These are phyloP conservation scores for Neonectria hederae DNA, from an alignment of 2,329 filamentous ascomycete genomes.

Conservation along the genomic window DNA sequence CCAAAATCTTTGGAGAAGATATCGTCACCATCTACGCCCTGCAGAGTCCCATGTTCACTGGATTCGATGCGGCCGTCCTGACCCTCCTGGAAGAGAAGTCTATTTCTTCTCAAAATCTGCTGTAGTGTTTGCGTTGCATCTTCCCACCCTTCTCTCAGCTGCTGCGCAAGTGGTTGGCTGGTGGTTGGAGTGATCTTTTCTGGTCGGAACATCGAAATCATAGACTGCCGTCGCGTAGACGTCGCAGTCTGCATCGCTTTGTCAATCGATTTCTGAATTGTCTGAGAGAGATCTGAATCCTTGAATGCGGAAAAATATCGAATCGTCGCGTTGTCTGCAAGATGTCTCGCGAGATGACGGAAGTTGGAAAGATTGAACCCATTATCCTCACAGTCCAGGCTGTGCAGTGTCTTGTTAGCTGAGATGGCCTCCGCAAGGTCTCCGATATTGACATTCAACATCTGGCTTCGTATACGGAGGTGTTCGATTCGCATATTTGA, in stretches of 20 bases:
- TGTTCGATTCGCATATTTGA: conserved; percentile 58
- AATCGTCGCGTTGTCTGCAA: conserved; percentile 55
- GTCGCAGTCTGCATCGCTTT: conserved; percentile 41
- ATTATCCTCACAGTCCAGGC: conserved; percentile 65
- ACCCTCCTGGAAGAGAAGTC: conserved; percentile 41
- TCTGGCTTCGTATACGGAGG: conserved; percentile 65
- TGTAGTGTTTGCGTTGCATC: conserved; percentile 46
- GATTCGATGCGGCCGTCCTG: conserved; percentile 37
- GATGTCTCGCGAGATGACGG: conserved; percentile 56
- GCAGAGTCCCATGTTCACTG: conserved; percentile 21
- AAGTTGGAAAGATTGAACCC: conserved; percentile 63
- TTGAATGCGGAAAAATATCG: conserved; percentile 56
- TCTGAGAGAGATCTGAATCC: conserved; percentile 47
- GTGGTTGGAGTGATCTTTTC: conserved; percentile 43
- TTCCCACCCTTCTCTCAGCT: conserved; percentile 53
- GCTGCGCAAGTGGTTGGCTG: conserved; percentile 48
- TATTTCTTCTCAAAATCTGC: conserved; percentile 50
- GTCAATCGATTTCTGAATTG: conserved; percentile 48
- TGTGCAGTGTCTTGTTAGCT: conserved; percentile 58
- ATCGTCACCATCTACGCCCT: conserved; percentile 38
- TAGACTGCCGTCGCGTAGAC: conserved; percentile 46
- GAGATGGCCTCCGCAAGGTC: conserved; percentile 61
- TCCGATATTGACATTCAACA: conserved; percentile 63
- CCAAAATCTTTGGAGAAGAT: conserved; percentile 49
- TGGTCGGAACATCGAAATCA: conserved; percentile 47